Evolutionary conservation across 257 asterid species (phyloP), one percentile per base, ranked within the genome.

Genomic region (Solanum clarkiae): DNA sequence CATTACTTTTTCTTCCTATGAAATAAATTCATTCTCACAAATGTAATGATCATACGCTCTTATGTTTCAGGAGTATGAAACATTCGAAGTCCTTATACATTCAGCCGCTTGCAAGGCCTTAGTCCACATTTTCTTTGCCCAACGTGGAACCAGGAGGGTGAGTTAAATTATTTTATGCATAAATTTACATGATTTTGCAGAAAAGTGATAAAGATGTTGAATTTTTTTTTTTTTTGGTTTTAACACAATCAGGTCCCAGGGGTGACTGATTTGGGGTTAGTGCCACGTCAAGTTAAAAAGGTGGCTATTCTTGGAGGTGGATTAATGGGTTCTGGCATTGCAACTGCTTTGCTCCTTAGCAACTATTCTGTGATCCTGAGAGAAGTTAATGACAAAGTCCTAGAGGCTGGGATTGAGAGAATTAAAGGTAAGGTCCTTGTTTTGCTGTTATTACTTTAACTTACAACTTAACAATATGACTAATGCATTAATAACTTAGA

Each of bases 271-370:
- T 87, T 85, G 79, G 97, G 97, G 69, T 90, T 97, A 91, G 92
- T 85, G 85, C 98, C 99, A 56, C 93, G 98, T 91, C 87, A 36
- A 42, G 87, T 97, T 80, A 92, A 92, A 84, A 97, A 91, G 91
- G 98, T 97, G 79, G 99, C 94, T 56, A 88, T 97, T 86, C 92
- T 97, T 36, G 99, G 99, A 86, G 99, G 99, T 40, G 99, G 99
- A 70, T 89, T 97, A 40, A 97, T 97, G 99, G 99, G 99, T 65
- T 97, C 98, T 26, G 98, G 98, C 62, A 97, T 97, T 82, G 98
- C 99, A 42, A 97, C 99, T 32, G 94, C 97, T 1, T 87, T 97
- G 87, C 87, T 95, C 83, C 96, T 93, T 83, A 91, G 93, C 69
- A 92, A 90, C 83, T 97, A 89, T 86, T 86, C 89, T 57, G 99